Conservation (phyloP, 208 protist genomes). For the Acanthamoeba divionensis region DNA sequence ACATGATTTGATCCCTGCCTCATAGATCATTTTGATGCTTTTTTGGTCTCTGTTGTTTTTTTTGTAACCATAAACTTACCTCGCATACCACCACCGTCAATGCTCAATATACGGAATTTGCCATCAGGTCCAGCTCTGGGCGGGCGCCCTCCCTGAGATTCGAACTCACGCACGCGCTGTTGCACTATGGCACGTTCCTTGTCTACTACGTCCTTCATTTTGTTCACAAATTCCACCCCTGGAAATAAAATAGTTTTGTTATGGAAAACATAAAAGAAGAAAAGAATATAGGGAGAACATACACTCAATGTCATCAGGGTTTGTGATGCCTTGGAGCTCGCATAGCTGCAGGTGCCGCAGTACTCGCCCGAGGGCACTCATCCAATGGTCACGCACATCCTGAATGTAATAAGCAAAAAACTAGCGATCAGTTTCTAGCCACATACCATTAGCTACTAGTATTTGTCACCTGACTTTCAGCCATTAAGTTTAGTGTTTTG, state of each 20-base stretch:
- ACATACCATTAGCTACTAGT: no score
- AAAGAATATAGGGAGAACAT: no score
- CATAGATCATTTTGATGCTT: neutral
- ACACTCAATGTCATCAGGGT: no score
- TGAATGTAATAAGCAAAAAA: no score
- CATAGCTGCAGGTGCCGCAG: no score
- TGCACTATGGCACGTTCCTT: neutral
- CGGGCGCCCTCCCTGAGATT: neutral
- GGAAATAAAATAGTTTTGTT: neutral
- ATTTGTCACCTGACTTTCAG: neutral
- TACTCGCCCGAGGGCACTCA: no score
- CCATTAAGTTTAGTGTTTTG: conserved; percentile 1
- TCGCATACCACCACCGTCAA: conserved; percentile 40
- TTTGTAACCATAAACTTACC: neutral
- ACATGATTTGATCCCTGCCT: neutral
- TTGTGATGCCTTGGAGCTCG: no score
- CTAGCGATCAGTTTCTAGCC: no score
- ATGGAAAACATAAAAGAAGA: neutral
- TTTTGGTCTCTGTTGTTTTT: no score
- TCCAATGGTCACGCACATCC: no score
- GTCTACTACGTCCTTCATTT: neutral
- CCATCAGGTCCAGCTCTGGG: neutral
- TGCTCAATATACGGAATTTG: neutral
- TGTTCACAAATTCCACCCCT: neutral
- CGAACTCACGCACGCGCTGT: neutral